These are phyloP conservation scores for Neurospora sublineolata DNA, from an alignment of 495 filamentous ascomycete species.

Conservation along the genomic window DNA sequence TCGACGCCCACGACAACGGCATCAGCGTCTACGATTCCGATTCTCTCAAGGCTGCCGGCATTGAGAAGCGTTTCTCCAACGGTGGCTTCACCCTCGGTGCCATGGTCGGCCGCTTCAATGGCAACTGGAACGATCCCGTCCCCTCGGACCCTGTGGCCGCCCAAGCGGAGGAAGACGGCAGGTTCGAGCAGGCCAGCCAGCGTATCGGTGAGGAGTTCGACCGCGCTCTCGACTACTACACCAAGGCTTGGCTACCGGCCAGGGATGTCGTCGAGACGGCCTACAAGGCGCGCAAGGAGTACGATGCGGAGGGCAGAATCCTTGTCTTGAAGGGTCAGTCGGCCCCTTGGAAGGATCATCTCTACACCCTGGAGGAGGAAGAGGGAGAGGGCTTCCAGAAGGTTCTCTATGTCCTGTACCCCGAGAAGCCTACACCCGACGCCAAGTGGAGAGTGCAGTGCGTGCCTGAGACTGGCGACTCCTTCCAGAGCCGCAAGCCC, in stretches of 20 bases:
- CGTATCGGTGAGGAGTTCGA: constrained; percentile 82
- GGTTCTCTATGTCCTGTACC: constrained; percentile 88
- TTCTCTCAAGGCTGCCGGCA: constrained; percentile 47
- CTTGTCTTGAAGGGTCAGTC: constrained; percentile 63
- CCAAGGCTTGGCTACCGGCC: constrained; percentile 75
- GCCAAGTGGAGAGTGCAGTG: constrained; percentile 88
- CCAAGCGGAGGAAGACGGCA: constrained; percentile 67
- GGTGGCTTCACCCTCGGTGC: constrained; percentile 73
- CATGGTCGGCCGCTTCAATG: constrained; percentile 75
- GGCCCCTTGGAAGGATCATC: constrained; percentile 90
- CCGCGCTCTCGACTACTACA: constrained; percentile 61
- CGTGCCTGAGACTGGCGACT: constrained; percentile 66
- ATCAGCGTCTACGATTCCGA: constrained; percentile 65
- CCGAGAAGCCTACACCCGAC: constrained; percentile 57
- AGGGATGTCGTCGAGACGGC: constrained; percentile 63
- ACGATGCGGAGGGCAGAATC: constrained; percentile 64
- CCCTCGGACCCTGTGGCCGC: constrained; percentile 40
- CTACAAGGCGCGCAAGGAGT: constrained; percentile 49
- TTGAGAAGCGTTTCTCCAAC: constrained; percentile 71
- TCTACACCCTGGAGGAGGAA: constrained; percentile 71
- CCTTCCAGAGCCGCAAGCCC: constrained; percentile 81
- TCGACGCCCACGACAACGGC: constrained; percentile 97
- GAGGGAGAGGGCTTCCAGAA: constrained; percentile 34
- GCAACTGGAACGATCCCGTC: constrained; percentile 47
- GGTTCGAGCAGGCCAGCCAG: constrained; percentile 60